These are phyloP conservation scores for Fonsecaea nubica DNA, from an alignment of 2,329 filamentous ascomycete species.

Conservation along the genomic window DNA sequence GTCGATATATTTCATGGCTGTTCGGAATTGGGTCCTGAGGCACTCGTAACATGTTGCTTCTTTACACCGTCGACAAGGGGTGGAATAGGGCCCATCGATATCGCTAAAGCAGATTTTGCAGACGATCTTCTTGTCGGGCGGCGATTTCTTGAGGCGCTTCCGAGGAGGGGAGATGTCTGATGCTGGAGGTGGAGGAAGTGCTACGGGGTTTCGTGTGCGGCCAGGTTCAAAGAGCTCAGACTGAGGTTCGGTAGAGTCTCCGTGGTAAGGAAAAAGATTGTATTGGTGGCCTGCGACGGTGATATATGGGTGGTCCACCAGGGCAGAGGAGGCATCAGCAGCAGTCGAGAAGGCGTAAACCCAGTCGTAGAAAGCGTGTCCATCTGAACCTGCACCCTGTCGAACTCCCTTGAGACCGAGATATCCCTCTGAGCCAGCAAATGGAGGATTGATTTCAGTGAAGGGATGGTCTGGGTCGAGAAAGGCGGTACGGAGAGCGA, in stretches of 20 bases:
- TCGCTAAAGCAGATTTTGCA: constrained; percentile 29
- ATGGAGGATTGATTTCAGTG: constrained; percentile 14
- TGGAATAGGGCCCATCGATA: constrained; percentile 25
- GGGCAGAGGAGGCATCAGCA: constrained; percentile 25
- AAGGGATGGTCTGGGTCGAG: constrained; percentile 12
- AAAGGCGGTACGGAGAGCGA: constrained; percentile 4
- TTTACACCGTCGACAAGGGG: constrained; percentile 33
- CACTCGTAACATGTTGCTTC: constrained; percentile 31
- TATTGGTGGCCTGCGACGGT: constrained; percentile 8
- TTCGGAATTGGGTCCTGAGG: constrained; percentile 27
- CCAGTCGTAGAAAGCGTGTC: constrained; percentile 16
- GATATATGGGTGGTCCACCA: constrained; percentile 16
- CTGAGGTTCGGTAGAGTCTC: constrained; percentile 10
- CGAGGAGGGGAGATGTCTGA: constrained; percentile 20
- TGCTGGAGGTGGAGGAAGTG: constrained; percentile 1
- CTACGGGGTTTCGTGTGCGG: neutral
- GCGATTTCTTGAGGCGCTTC: constrained; percentile 19
- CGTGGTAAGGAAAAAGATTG: constrained; percentile 11
- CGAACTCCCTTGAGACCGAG: constrained; percentile 6
- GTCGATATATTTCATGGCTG: constrained; percentile 28
- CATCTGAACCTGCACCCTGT: neutral
- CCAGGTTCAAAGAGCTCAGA: constrained; percentile 8
- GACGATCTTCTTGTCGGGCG: neutral
- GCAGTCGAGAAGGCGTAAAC: constrained; percentile 29
- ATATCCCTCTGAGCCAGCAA: constrained; percentile 22